A percentile compares a stretch with the other conserved stretches of the same genome.
Evolutionary conservation across 257 asterid species (phyloP).

Genomic region (Anisodus acutangulus): DNA sequence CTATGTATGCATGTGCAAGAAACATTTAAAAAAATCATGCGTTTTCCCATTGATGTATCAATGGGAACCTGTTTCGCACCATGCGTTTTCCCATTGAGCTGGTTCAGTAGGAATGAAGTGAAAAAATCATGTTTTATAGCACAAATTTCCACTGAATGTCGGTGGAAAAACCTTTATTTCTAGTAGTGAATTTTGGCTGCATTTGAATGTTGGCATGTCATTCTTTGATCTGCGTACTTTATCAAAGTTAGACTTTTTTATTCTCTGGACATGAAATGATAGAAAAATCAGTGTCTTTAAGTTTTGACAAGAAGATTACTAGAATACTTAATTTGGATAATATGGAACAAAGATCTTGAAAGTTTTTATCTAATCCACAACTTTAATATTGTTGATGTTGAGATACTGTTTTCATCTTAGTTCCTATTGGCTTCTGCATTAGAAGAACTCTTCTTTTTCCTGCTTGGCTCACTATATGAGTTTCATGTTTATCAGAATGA

Average conservation of each 20-base stretch:
- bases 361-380: not conserved
- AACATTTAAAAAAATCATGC: not conserved
- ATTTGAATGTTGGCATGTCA: not conserved
- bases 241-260: not conserved
- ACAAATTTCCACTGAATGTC: no score
- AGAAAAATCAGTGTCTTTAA: not conserved
- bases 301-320: not conserved
- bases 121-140: no score
- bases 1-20: not conserved
- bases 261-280: not conserved
- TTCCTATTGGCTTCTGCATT: not conserved
- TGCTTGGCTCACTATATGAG: conserved; percentile 8
- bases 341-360: not conserved
- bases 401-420: conserved; percentile 16
- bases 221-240: not conserved
- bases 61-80: no score
- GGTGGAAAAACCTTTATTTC: no score
- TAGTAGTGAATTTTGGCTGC: not conserved
- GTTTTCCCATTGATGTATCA: no score
- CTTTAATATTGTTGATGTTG: conserved; percentile 5
- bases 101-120: no score
- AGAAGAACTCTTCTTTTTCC: not conserved
- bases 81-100: no score
- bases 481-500: conserved; percentile 27
- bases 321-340: not conserved